Base-by-base conservation (phyloP, 1,139 yeast species). In the Fermentozyma sake region DNA sequence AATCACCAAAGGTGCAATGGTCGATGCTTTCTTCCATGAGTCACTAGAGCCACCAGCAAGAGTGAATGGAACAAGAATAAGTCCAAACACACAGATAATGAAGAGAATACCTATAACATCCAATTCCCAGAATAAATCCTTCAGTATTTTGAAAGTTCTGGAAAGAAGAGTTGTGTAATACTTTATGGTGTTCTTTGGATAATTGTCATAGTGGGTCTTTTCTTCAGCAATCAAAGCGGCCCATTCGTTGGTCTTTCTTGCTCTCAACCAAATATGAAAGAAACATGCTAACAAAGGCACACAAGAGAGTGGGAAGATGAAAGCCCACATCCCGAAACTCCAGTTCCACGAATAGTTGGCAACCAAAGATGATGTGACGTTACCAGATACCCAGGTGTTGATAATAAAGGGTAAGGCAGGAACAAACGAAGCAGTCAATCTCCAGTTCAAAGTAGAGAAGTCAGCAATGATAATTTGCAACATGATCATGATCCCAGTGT, bases 281-380 rank as follows among this genome's bases (percentile, higher is more conserved):
- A 77, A 58, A 42, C 79, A 69, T 7, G 38, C 35, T 16, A 77
- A 41, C 32, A 82, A 55, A 14, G 91, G 91, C 13, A 81, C 33
- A 41, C 79, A 63, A 5, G 73, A 50, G 18, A 79, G 60, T 15
- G 91, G 89, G 59, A 78, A 68, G 35, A 82, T 78, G 46, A 79
- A 77, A 1, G 87, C 87, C 84, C 84, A 82, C 72, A 81, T 79
- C 22, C 81, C 89, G 41, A 80, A 76, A 42, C 79, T 79, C 76
- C 79, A 81, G 20, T 72, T 66, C 93, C 93, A 81, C 2, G 54
- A 38, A 49, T 61, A 53, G 20, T 28, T 44, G 22, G 24, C 29
- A 12, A 30, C 26, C 24, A 31, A 26, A 19, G 27, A 22, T 7
- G 22, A 15, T 6, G 72, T 58, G 26, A 81, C 58, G 39, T 76